These are phyloP conservation scores for Adansonia madagascariensis DNA, from an alignment of 441 rosid species.

Conservation along the genomic window DNA sequence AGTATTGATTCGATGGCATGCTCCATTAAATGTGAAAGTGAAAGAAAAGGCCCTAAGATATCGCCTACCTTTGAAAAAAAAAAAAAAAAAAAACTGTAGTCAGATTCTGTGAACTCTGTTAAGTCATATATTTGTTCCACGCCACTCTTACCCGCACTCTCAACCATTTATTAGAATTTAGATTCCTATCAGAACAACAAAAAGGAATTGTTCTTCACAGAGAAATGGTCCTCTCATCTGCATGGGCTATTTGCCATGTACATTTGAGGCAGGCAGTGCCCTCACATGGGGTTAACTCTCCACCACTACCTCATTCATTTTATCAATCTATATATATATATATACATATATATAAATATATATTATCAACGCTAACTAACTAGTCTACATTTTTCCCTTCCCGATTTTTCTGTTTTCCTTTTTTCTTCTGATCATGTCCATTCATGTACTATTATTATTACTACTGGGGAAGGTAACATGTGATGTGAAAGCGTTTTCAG, in stretches of 20 bases:
- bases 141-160: not conserved
- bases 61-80: constrained; percentile 8
- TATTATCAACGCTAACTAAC: too few species aligned
- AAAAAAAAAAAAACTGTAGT: not conserved
- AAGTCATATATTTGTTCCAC: constrained; percentile 19
- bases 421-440: too few species aligned
- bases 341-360: too few species aligned
- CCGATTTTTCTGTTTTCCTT: too few species aligned
- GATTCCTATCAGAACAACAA: constrained; percentile 25
- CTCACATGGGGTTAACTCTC: constrained; percentile 35
- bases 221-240: constrained; percentile 30
- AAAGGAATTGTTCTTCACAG: constrained; percentile 24
- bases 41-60: too few species aligned
- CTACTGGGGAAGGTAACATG: not conserved
- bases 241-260: not conserved
- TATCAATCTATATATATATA: too few species aligned
- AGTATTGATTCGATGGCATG: too few species aligned
- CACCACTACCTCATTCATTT: constrained; percentile 13
- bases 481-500: not conserved
- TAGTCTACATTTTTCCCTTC: too few species aligned
- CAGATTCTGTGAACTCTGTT: constrained; percentile 20
- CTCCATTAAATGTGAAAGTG: too few species aligned
- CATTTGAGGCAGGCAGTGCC: constrained; percentile 14
- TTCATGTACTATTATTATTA: too few species aligned
- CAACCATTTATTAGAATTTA: constrained; percentile 20